Evolutionary conservation across 2,329 filamentous ascomycete species (phyloP).

Genomic region (Diaporthe sp.): DNA sequence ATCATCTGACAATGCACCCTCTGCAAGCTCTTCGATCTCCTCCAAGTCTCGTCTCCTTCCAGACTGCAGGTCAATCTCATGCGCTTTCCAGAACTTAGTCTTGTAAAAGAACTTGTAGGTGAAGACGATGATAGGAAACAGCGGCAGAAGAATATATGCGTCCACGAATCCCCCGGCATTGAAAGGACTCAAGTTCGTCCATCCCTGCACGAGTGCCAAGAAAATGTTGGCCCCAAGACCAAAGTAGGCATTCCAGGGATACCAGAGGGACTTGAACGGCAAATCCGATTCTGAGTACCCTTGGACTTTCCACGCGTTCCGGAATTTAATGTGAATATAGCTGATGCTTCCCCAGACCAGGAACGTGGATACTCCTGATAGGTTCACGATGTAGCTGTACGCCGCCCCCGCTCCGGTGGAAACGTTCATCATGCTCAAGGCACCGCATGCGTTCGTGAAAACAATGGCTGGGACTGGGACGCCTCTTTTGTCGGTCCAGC

Average conservation of each 20-base stretch:
- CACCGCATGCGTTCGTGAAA: constrained; percentile 78
- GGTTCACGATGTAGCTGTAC: constrained; percentile 78
- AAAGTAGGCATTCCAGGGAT: constrained; percentile 72
- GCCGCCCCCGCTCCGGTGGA: constrained; percentile 75
- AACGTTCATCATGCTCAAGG: constrained; percentile 82
- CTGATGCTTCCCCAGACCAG: constrained; percentile 80
- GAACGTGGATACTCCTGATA: constrained; percentile 79
- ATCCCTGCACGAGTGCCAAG: constrained; percentile 72
- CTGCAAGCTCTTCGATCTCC: constrained; percentile 53
- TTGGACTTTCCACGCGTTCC: constrained; percentile 71
- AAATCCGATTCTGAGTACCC: constrained; percentile 67
- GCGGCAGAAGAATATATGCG: constrained; percentile 72
- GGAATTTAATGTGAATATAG: constrained; percentile 80
- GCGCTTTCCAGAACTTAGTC: constrained; percentile 63
- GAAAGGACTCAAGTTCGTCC: constrained; percentile 71
- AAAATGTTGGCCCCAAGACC: constrained; percentile 70
- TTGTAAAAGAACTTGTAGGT: constrained; percentile 68
- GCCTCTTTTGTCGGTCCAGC: constrained; percentile 75
- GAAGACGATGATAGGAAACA: constrained; percentile 71
- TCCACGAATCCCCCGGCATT: constrained; percentile 71
- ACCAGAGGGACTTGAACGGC: constrained; percentile 67
- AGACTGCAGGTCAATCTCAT: constrained; percentile 69
- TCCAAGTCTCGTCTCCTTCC: constrained; percentile 70
- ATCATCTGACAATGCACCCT: constrained; percentile 45
- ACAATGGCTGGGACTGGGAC: constrained; percentile 73